A percentile compares a stretch with the other conserved stretches of the same genome.
phyloP scores from a whole-genome alignment of 2,329 filamentous ascomycete genomes.

The Zymoseptoria crescenta region DNA sequence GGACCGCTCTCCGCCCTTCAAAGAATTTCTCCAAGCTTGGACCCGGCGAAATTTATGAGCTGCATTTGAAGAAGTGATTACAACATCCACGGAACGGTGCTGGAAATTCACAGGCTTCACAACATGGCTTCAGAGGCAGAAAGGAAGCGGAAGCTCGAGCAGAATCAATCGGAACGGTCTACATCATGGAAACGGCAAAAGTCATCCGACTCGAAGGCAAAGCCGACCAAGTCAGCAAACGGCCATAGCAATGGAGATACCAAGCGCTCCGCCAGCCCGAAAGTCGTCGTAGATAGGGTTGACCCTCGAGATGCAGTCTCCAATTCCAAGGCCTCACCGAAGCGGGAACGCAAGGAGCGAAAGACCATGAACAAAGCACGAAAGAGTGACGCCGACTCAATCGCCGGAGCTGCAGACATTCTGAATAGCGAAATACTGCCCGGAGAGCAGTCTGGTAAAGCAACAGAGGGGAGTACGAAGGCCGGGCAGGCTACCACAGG shows the following conservation, averaged over 20 bases:
- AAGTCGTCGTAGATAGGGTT: constrained; percentile 4
- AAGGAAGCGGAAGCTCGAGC: constrained; percentile 18
- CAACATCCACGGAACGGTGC: neutral
- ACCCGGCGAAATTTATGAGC: neutral
- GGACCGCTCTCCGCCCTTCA: neutral
- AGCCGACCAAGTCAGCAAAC: constrained; percentile 8
- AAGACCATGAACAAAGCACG: neutral
- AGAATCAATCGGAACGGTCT: constrained; percentile 9
- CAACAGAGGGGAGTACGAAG: neutral
- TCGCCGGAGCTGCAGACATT: neutral
- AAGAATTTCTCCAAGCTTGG: neutral
- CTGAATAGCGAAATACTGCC: constrained; percentile 1
- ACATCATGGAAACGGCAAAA: constrained; percentile 16
- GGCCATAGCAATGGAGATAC: neutral
- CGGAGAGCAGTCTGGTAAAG: neutral
- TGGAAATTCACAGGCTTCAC: neutral
- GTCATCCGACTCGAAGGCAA: constrained; percentile 7
- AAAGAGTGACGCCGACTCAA: neutral
- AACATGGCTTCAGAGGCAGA: constrained; percentile 14
- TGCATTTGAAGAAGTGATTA: neutral
- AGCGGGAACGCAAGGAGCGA: neutral
- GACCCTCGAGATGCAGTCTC: neutral
- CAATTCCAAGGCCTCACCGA: neutral
- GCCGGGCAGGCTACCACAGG: neutral
- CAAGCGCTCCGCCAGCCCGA: constrained; percentile 2